A percentile compares a stretch with the other conserved stretches of the same genome.
These are phyloP conservation scores for Dictyostelium purpureum DNA, from an alignment of 78 protist species.

Conservation along the genomic window DNA sequence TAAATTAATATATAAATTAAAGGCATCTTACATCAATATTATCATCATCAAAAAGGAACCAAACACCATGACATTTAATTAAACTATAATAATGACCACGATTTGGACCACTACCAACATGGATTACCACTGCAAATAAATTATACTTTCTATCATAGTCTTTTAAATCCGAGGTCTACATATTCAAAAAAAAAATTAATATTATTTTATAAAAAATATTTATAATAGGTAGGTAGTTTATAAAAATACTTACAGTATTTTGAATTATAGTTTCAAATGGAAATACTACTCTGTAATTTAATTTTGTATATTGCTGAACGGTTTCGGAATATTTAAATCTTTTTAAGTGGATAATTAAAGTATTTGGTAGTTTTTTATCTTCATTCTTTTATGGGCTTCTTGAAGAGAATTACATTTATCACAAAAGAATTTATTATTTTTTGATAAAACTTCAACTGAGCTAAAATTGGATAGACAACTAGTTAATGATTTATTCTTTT, in stretches of 20 bases:
- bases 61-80: constrained; percentile 69
- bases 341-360: constrained; percentile 93
- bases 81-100: constrained; percentile 93
- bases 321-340: constrained; percentile 93
- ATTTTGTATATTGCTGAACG: constrained; percentile 78
- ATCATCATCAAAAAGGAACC: constrained; percentile 93
- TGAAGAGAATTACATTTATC: constrained; percentile 90
- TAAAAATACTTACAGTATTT: constrained; percentile 52
- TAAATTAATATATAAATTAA: background rate
- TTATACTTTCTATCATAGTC: constrained; percentile 80
- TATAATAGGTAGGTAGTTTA: constrained; percentile 1
- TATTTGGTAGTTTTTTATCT: constrained; percentile 87
- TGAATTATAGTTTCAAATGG: constrained; percentile 88
- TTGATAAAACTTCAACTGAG: constrained; percentile 79
- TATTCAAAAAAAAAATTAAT: background rate
- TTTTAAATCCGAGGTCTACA: constrained; percentile 59
- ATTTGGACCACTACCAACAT: constrained; percentile 91
- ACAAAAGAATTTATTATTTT: constrained; percentile 92
- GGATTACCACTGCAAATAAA: constrained; percentile 92
- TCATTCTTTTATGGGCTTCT: constrained; percentile 93
- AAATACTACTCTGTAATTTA: constrained; percentile 90
- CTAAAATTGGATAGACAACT: constrained; percentile 86
- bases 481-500: constrained; percentile 84
- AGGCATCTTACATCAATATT: constrained; percentile 50
- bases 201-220: background rate